Conservation (phyloP, 2,329 filamentous ascomycete genomes). For the Ophiostoma sp. region DNA sequence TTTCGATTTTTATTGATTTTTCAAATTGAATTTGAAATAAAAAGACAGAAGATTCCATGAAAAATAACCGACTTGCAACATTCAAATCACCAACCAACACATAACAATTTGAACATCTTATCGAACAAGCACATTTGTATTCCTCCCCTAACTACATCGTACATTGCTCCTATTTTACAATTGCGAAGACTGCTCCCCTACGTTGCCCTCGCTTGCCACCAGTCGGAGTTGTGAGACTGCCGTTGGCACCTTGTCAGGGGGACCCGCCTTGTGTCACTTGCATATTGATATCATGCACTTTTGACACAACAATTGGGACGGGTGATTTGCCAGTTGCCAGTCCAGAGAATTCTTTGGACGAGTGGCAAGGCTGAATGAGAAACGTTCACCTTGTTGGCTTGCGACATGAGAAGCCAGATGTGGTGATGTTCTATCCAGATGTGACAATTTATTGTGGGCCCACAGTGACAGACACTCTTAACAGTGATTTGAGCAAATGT, state of each 20-base stretch:
- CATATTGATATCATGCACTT: neutral
- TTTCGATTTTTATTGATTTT: no score
- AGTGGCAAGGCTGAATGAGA: neutral
- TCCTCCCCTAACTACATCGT: no score
- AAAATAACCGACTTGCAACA: no score
- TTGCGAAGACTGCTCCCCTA: neutral
- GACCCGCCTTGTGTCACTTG: neutral
- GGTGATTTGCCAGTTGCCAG: neutral
- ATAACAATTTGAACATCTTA: no score
- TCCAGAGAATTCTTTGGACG: neutral
- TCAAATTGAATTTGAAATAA: no score
- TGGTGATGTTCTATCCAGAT: neutral
- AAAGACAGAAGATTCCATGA: no score
- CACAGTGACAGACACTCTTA: neutral
- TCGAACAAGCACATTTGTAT: no score
- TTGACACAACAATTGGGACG: neutral
- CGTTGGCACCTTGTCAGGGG: no score
- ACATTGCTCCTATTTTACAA: no score
- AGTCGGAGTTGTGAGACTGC: neutral
- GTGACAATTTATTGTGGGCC: neutral
- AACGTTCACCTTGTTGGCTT: neutral
- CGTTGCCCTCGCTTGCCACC: neutral
- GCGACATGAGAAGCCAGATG: neutral
- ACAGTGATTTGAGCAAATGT: neutral
- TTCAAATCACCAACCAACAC: no score